Conservation (phyloP, 2,329 filamentous ascomycete species). For the Talaromyces sp. region DNA sequence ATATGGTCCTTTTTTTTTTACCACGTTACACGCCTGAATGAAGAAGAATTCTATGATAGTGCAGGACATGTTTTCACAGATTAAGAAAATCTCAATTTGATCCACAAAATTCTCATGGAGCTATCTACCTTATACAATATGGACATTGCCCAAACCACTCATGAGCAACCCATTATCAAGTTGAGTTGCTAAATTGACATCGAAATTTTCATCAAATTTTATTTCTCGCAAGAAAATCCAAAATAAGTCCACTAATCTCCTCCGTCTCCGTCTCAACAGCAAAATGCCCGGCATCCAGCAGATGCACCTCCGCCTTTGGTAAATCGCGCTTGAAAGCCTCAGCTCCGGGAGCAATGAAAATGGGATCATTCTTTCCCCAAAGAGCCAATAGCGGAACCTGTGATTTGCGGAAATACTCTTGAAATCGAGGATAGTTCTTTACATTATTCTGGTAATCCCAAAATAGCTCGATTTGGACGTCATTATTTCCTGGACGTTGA, state of each 20-base stretch:
- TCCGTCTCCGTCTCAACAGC: slow-evolving; percentile 43
- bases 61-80: not conserved
- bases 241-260: slow-evolving; percentile 35
- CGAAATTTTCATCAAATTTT: not conserved
- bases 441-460: slow-evolving; percentile 58
- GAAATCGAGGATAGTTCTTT: slow-evolving; percentile 52
- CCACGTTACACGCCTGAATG: not conserved
- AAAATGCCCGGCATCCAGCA: slow-evolving; percentile 58
- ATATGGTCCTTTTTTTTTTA: too few relatives aligned
- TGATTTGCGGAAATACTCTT: slow-evolving; percentile 52
- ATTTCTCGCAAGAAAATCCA: slow-evolving; percentile 32
- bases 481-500: slow-evolving; percentile 48
- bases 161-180: not conserved
- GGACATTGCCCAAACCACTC: not conserved
- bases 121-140: not conserved
- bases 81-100: not conserved
- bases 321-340: slow-evolving; percentile 54
- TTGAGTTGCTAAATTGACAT: not conserved
- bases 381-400: slow-evolving; percentile 54
- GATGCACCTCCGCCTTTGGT: slow-evolving; percentile 46
- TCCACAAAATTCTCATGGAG: not conserved
- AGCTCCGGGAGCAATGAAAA: slow-evolving; percentile 47
- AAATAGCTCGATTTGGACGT: slow-evolving; percentile 56
- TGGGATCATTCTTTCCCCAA: slow-evolving; percentile 57
- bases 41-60: not conserved